Conservation (phyloP, 2,329 filamentous ascomycete species). For the Hypomyces rosellus region DNA sequence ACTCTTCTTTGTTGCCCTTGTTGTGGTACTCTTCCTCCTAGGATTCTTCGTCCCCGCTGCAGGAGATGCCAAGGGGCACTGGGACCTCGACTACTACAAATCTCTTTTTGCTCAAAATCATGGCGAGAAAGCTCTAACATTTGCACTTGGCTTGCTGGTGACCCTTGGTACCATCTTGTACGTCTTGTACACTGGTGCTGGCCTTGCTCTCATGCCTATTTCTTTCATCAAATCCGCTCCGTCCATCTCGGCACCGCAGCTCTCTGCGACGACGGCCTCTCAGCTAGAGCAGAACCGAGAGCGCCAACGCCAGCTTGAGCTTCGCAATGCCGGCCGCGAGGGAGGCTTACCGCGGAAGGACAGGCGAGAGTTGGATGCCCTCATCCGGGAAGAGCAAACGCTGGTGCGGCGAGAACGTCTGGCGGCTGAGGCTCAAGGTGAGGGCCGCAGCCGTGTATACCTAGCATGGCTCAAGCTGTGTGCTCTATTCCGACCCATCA, state of each 20-base stretch:
- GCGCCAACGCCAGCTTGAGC: constrained; percentile 83
- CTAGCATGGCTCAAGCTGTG: constrained; percentile 73
- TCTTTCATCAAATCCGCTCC: constrained; percentile 90
- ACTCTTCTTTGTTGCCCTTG: constrained; percentile 70
- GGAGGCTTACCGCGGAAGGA: constrained; percentile 78
- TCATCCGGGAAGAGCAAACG: constrained; percentile 86
- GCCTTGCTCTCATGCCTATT: constrained; percentile 81
- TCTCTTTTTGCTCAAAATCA: constrained; percentile 70
- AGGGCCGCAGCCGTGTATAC: constrained; percentile 68
- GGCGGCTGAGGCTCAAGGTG: constrained; percentile 72
- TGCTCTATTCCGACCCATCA: constrained; percentile 78
- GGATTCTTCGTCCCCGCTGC: constrained; percentile 90
- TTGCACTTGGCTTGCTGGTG: constrained; percentile 81
- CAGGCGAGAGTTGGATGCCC: constrained; percentile 76
- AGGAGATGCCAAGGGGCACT: constrained; percentile 58
- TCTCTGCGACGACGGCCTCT: constrained; percentile 69
- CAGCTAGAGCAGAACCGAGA: constrained; percentile 85
- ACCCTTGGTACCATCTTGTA: constrained; percentile 83
- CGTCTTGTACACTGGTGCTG: constrained; percentile 79
- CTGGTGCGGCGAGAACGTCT: constrained; percentile 83
- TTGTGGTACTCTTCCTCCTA: constrained; percentile 78
- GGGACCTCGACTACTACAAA: constrained; percentile 90
- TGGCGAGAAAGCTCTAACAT: constrained; percentile 87
- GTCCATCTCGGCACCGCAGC: constrained; percentile 72
- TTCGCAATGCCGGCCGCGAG: constrained; percentile 69